phyloP scores from a whole-genome alignment of 345 rosid genomes.

The Aethionema arabicum region DNA sequence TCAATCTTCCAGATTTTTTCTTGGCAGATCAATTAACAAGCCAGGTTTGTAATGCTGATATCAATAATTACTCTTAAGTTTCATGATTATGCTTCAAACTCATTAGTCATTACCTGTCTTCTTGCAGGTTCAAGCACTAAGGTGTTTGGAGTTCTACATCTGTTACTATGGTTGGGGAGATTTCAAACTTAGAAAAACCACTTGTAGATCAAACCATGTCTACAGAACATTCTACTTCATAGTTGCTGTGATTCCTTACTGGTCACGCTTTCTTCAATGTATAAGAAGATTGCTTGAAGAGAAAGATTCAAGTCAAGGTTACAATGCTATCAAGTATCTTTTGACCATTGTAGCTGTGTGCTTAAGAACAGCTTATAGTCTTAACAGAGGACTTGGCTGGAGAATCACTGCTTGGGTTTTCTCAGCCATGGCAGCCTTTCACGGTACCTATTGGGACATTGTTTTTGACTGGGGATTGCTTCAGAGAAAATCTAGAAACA shows the following conservation, averaged over 20 bases:
- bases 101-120: not conserved
- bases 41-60: slow-evolving; percentile 44
- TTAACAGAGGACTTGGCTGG: slow-evolving; percentile 41
- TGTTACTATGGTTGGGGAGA: slow-evolving; percentile 82
- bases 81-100: not conserved
- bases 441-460: slow-evolving; percentile 69
- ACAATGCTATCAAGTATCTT: slow-evolving; percentile 60
- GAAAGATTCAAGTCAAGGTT: slow-evolving; percentile 53
- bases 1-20: slow-evolving; percentile 63
- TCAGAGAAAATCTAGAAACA: slow-evolving; percentile 46
- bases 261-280: slow-evolving; percentile 64
- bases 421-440: slow-evolving; percentile 48
- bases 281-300: slow-evolving; percentile 59
- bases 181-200: slow-evolving; percentile 41
- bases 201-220: slow-evolving; percentile 35
- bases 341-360: slow-evolving; percentile 56
- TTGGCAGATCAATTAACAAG: slow-evolving; percentile 72
- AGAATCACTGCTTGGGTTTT: slow-evolving; percentile 43
- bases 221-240: slow-evolving; percentile 53
- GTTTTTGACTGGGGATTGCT: slow-evolving; percentile 75
- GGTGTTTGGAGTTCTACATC: slow-evolving; percentile 68
- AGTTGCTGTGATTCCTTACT: slow-evolving; percentile 58
- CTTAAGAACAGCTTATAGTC: slow-evolving; percentile 53
- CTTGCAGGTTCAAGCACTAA: slow-evolving; percentile 63
- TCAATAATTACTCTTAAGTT: not conserved